Evolutionary conservation across 805 yeast genomes (phyloP).

Genomic region (Schwanniomyces polymorphus): DNA sequence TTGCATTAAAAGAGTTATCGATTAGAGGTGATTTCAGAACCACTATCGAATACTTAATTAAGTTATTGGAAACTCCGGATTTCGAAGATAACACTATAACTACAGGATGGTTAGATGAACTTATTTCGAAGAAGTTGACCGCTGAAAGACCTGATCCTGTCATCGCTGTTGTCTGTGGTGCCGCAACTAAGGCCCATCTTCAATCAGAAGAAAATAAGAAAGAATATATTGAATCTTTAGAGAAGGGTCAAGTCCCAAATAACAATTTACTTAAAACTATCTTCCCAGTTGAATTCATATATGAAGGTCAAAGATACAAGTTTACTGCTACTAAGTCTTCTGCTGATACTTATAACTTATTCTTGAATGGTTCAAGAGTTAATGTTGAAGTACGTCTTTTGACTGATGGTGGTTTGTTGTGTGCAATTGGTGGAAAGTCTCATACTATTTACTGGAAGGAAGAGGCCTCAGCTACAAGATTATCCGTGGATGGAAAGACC

Average conservation of each 20-base stretch:
- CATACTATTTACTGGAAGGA: constrained; percentile 98
- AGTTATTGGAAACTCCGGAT: constrained; percentile 92
- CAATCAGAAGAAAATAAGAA: constrained; percentile 68
- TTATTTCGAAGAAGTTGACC: constrained; percentile 88
- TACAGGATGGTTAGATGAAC: constrained; percentile 98
- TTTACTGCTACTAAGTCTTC: constrained; percentile 96
- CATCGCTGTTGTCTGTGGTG: constrained; percentile 94
- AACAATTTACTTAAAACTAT: constrained; percentile 80
- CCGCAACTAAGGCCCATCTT: constrained; percentile 91
- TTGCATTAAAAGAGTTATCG: constrained; percentile 92
- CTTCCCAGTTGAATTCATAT: constrained; percentile 91
- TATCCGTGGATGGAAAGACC: constrained; percentile 94
- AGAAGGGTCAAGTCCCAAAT: constrained; percentile 93
- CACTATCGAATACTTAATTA: constrained; percentile 94
- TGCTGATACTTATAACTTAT: constrained; percentile 78
- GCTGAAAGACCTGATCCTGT: constrained; percentile 95
- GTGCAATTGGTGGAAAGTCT: constrained; percentile 87
- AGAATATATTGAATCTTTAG: constrained; percentile 74
- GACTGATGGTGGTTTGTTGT: constrained; percentile 91
- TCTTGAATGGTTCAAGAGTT: constrained; percentile 89
- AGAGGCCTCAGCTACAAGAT: constrained; percentile 91
- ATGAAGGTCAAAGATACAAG: constrained; percentile 89
- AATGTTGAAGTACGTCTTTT: constrained; percentile 85
- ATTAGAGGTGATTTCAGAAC: constrained; percentile 99
- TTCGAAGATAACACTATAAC: constrained; percentile 96